These are phyloP conservation scores for Phylloporus sp. DNA, from an alignment of 768 basidiomycete species.

Conservation along the genomic window DNA sequence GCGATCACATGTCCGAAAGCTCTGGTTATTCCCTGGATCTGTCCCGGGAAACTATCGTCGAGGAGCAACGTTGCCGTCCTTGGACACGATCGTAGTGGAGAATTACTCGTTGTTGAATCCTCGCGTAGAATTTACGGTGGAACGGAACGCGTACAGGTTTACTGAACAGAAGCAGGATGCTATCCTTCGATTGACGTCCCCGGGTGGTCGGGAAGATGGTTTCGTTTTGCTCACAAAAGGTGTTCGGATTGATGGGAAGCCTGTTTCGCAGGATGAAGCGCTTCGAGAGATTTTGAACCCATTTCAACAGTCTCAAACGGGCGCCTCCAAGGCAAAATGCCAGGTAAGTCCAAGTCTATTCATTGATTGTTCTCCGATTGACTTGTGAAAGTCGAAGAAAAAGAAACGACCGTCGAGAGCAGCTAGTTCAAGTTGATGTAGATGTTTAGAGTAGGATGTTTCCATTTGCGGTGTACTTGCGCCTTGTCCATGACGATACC, in stretches of 20 bases:
- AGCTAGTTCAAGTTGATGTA: conserved; percentile 5
- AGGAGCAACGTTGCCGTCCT: conserved; percentile 11
- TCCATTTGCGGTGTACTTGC: neutral
- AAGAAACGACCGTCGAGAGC: conserved; percentile 8
- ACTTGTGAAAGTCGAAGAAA: conserved; percentile 15
- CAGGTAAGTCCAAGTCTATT: conserved; percentile 11
- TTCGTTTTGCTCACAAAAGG: conserved; percentile 24
- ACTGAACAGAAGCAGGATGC: conserved; percentile 16
- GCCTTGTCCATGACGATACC: conserved; percentile 21
- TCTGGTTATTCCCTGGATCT: conserved; percentile 29
- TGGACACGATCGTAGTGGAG: conserved; percentile 27
- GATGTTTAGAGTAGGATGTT: no score
- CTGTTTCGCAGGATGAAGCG: conserved; percentile 17
- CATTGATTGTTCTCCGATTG: neutral
- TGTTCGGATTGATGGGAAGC: conserved; percentile 23
- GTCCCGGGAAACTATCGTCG: conserved; percentile 23
- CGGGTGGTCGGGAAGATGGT: conserved; percentile 13
- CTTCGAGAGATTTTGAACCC: conserved; percentile 22
- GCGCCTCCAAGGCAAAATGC: conserved; percentile 13
- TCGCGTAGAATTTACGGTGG: conserved; percentile 22
- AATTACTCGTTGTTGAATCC: conserved; percentile 19
- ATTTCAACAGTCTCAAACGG: conserved; percentile 4
- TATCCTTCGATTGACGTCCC: conserved; percentile 16
- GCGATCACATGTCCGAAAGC: conserved; percentile 27
- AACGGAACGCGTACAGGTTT: conserved; percentile 23